Conservation (phyloP, 2,329 filamentous ascomycete genomes). For the Stachybotrys echinatus region DNA sequence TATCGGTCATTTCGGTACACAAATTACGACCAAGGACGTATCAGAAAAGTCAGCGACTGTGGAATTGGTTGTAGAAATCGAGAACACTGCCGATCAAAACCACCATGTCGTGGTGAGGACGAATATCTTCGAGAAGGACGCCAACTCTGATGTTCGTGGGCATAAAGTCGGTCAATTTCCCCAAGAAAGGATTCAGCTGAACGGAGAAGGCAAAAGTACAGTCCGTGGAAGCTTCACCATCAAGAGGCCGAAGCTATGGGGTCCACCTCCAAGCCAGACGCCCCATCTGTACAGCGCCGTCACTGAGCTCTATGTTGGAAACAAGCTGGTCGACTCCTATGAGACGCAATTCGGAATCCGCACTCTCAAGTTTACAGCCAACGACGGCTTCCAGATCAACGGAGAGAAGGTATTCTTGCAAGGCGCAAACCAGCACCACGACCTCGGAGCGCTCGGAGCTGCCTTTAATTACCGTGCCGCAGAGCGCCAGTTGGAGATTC, state of each 20-base stretch:
- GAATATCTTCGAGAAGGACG: constrained; percentile 31
- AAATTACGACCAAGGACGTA: constrained; percentile 38
- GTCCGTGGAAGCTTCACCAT: constrained; percentile 23
- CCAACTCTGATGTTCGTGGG: constrained; percentile 17
- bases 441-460: constrained; percentile 42
- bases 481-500: constrained; percentile 41
- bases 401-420: constrained; percentile 36
- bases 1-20: constrained; percentile 45
- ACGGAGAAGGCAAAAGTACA: constrained; percentile 21
- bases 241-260: constrained; percentile 39
- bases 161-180: constrained; percentile 28
- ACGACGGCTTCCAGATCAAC: constrained; percentile 41
- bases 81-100: constrained; percentile 31
- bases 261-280: constrained; percentile 35
- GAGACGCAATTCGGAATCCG: constrained; percentile 47
- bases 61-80: constrained; percentile 36
- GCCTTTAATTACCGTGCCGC: constrained; percentile 45
- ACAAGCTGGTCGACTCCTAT: constrained; percentile 33
- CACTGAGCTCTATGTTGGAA: constrained; percentile 26
- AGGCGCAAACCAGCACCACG: constrained; percentile 46
- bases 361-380: constrained; percentile 28
- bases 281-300: constrained; percentile 44
- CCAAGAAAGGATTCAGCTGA: constrained; percentile 19
- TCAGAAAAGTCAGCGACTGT: constrained; percentile 38
- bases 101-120: constrained; percentile 32